Base-by-base conservation (phyloP, 805 yeast species). In the Saturnispora sanitii region DNA sequence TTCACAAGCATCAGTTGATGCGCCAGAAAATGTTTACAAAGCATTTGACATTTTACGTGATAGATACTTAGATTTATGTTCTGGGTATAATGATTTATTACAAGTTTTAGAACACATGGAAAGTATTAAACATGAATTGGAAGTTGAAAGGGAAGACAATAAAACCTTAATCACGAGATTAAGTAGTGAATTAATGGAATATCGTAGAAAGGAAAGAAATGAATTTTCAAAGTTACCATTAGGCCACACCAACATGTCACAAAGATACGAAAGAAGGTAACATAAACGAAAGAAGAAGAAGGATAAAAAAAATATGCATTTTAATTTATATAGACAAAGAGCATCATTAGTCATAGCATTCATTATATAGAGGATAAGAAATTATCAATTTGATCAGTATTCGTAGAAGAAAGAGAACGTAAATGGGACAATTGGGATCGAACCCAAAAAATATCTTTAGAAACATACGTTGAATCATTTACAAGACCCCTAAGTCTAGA, bases 111-210 rank as follows among this genome's bases (percentile, higher is more conserved):
- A 44, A 31, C 53, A 48, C 21, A 42, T 49, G 13, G 53, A 53
- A 40, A 45, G 48, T 28, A 57, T 54, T 35, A 53, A 47, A 41
- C 42, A 43, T 12, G 46, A 46, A 20, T 31, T 50, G 28, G 43
- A 42, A 18, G 39, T 47, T 9, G 52, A 56, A 39, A 53, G 57
- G 37, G 49, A 45, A 33, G 55, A 55, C 26, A 40, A 55, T 41
- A 56, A 54, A 33, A 45, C 49, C 11, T 44, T 53, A 25, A 41
- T 56, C 35, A 56, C 55, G 30, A 49, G 46, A 13, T 40, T 51
- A 12, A 27, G 48, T 7, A 53, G 47, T 36, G 56, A 52, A 41
- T 40, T 52, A 2, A 49, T 40, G 19, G 18, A 42, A 20, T 38
- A 46, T 5, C 47, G 55, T 45, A 26, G 35, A 15, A 49, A 41